Evolutionary conservation across 306 rosid species (phyloP), one percentile per base, ranked within the genome.

Genomic region (Malus fusca): DNA sequence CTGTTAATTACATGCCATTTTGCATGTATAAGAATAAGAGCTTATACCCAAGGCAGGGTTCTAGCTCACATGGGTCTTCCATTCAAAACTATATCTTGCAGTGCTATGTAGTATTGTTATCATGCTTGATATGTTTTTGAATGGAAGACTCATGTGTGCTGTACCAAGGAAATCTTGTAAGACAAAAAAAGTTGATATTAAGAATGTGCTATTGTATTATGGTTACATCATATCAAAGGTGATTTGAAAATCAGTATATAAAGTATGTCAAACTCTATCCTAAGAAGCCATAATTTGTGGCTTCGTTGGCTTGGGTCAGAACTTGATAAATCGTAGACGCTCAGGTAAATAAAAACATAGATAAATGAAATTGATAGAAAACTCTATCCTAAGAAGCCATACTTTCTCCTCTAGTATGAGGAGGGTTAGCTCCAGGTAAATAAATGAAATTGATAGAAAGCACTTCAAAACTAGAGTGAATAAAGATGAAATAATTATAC

Each of bases 101-200:
- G 19, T 35, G 23, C 15, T 1, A 55, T 35, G 19, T 6, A 56
- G 13, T 6, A 21, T 33, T 21, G n/a, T 53, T 71, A 2, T 70
- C 44, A 8, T 51, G 56, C 75, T 5, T 31, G 63, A 71, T 71
- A 71, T 71, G 64, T 71, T 71, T 71, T 71, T 71, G 75, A 71
- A 71, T 52, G 64, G 63, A 52, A 52, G 64, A 11, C 63, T 11
- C 75, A 52, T 71, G 75, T 18, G 75, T 71, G 46, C 21, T 71
- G n/a, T 2, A 8, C 63, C 17, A n/a, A 6, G 63, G 46, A 71
- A 31, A 19, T 65, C 21, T 28, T 51, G 11, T 26, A 52, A 9
- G 28, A 30, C 19, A 17, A 5, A 70, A 51, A 28, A 4, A 7
- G 25, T 65, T 33, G 26, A 18, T 35, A 35, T 2, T 3, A 3